Conservation (phyloP, 1,284 basidiomycete species). For the Ustilago loliicola region DNA sequence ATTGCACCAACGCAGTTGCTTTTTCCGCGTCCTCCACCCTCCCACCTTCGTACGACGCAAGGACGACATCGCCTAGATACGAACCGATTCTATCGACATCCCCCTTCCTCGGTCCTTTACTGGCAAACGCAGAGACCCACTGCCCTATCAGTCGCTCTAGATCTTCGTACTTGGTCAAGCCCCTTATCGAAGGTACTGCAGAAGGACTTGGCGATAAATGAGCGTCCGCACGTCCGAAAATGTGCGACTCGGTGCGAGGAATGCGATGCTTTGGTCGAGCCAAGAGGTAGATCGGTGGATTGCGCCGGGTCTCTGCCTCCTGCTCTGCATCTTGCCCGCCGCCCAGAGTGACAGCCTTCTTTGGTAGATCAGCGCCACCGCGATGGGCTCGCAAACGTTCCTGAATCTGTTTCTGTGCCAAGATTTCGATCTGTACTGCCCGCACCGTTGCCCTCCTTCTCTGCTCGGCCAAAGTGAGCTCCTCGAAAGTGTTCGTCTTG, state of each 20-base stretch:
- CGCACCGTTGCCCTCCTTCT: slow-evolving; percentile 45
- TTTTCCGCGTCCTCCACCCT: slow-evolving; percentile 35
- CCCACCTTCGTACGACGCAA: neutral
- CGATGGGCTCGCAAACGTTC: slow-evolving; percentile 19
- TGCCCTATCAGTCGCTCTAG: slow-evolving; percentile 32
- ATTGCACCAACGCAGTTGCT: slow-evolving; percentile 16
- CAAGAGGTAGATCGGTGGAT: slow-evolving; percentile 35
- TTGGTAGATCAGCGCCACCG: neutral
- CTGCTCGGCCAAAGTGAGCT: slow-evolving; percentile 42
- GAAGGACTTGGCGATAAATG: neutral
- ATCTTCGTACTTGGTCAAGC: slow-evolving; percentile 27
- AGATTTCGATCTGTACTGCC: slow-evolving; percentile 31
- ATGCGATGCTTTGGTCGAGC: slow-evolving; percentile 14
- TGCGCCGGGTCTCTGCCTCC: slow-evolving; percentile 17
- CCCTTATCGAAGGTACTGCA: slow-evolving; percentile 30
- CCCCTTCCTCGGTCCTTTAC: slow-evolving; percentile 42
- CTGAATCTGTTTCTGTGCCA: slow-evolving; percentile 25
- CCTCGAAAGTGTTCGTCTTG: slow-evolving; percentile 28
- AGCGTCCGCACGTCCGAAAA: slow-evolving; percentile 15
- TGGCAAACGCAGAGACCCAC: slow-evolving; percentile 50
- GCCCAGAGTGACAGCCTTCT: neutral
- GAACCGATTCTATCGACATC: slow-evolving; percentile 50
- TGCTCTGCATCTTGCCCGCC: slow-evolving; percentile 1
- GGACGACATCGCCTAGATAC: slow-evolving; percentile 30
- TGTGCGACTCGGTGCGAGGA: slow-evolving; percentile 11